These are phyloP conservation scores for Ceratocystis variospora DNA, from an alignment of 2,329 filamentous ascomycete genomes.

Conservation along the genomic window DNA sequence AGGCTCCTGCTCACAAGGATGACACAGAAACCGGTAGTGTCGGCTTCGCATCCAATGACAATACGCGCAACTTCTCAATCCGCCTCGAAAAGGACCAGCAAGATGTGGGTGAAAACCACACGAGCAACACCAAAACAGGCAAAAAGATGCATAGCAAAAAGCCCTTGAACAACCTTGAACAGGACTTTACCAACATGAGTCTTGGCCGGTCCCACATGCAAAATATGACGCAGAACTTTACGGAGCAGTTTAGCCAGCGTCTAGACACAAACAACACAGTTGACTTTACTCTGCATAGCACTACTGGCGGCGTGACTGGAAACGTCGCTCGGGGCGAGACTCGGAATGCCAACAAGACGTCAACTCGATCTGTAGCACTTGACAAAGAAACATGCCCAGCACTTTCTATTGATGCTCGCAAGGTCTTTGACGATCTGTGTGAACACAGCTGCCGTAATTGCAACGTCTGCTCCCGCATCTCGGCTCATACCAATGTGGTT, in stretches of 20 bases:
- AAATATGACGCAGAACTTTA: conserved; percentile 14
- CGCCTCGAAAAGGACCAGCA: conserved; percentile 16
- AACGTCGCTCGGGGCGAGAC: conserved; percentile 12
- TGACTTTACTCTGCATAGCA: conserved; percentile 15
- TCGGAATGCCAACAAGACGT: background rate
- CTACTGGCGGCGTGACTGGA: conserved; percentile 5
- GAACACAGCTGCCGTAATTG: conserved; percentile 44
- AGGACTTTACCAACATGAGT: conserved; percentile 21
- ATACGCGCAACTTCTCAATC: conserved; percentile 22
- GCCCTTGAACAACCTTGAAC: conserved; percentile 18
- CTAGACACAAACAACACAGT: conserved; percentile 10
- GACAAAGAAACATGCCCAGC: conserved; percentile 28
- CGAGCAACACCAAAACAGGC: background rate
- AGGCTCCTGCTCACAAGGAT: conserved; percentile 13
- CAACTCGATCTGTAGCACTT: background rate
- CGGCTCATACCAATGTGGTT: conserved; percentile 30
- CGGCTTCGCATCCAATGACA: conserved; percentile 21
- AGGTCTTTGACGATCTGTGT: conserved; percentile 40
- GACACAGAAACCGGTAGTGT: conserved; percentile 21
- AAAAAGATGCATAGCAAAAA: conserved; percentile 16
- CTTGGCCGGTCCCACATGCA: conserved; percentile 10
- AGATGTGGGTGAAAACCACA: conserved; percentile 20
- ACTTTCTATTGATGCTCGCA: conserved; percentile 39
- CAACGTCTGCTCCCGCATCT: conserved; percentile 43
- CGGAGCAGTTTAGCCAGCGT: conserved; percentile 21